A percentile compares a stretch with the other conserved stretches of the same genome.
Conservation (phyloP, 2,329 filamentous ascomycete genomes). For the Curvularia spicifera region DNA sequence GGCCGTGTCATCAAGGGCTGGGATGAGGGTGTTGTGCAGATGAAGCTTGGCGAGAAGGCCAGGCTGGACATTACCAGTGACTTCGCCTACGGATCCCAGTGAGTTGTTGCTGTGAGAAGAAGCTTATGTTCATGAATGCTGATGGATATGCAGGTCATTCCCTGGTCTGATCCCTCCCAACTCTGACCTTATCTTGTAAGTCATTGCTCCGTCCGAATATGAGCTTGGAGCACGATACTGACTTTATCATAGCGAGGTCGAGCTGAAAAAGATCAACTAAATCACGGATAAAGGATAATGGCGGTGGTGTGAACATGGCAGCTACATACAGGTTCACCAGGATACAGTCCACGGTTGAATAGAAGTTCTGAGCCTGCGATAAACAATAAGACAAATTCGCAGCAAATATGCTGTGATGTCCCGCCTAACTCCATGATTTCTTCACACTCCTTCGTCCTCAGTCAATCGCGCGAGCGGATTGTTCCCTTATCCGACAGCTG, state of each 20-base stretch:
- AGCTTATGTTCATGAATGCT: background rate
- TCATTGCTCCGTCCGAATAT: slow-evolving; percentile 26
- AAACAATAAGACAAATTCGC: background rate
- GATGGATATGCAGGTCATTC: slow-evolving; percentile 66
- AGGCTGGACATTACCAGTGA: slow-evolving; percentile 80
- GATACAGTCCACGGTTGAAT: background rate
- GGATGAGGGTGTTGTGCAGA: slow-evolving; percentile 69
- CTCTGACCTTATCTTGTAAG: slow-evolving; percentile 81
- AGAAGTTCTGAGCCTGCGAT: too few species aligned
- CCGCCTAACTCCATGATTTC: background rate
- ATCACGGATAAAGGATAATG: background rate
- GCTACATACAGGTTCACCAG: background rate
- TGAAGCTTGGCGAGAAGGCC: slow-evolving; percentile 90
- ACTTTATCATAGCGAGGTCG: slow-evolving; percentile 34
- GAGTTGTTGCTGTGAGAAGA: slow-evolving; percentile 1
- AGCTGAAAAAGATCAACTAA: slow-evolving; percentile 47
- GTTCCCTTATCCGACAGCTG: too few species aligned
- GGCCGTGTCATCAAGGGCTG: slow-evolving; percentile 80
- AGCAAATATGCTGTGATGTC: background rate
- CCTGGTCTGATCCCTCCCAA: slow-evolving; percentile 76
- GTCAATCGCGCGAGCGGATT: background rate
- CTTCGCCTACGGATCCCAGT: slow-evolving; percentile 45
- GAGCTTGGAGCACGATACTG: slow-evolving; percentile 4
- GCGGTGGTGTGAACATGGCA: background rate
- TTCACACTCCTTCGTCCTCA: background rate